Evolutionary conservation across 1,284 basidiomycete species (phyloP).

Genomic region (Tylopilus microsporus): DNA sequence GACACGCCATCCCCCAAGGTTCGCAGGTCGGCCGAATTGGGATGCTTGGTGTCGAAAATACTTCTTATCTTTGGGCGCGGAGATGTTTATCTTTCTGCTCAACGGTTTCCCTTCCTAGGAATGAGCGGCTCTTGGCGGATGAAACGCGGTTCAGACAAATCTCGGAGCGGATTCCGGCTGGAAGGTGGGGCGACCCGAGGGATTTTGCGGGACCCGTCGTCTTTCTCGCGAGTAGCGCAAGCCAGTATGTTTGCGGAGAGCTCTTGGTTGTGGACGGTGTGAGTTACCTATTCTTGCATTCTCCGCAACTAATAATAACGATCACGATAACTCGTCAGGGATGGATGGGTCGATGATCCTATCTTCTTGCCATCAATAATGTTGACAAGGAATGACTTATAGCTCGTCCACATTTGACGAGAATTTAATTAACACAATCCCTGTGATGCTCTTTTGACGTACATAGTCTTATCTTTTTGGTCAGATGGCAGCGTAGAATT

Average conservation of each 20-base stretch:
- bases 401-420: not conserved
- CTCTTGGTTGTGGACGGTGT: conserved; percentile 75
- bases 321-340: conserved; percentile 35
- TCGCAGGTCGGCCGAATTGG: conserved; percentile 4
- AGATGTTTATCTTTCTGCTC: conserved; percentile 20
- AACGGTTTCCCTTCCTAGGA: conserved; percentile 46
- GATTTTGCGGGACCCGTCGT: conserved; percentile 90
- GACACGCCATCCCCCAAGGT: conserved; percentile 5
- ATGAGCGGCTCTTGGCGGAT: conserved; percentile 72
- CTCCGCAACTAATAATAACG: conserved; percentile 13
- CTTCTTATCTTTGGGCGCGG: conserved; percentile 10
- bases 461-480: conserved; percentile 10
- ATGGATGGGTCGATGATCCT: conserved; percentile 57
- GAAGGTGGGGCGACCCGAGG: conserved; percentile 80
- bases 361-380: too few relatives aligned
- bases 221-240: conserved; percentile 84
- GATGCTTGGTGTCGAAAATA: conserved; percentile 3
- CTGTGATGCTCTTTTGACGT: conserved; percentile 18
- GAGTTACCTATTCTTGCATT: conserved; percentile 23
- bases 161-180: conserved; percentile 87
- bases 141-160: conserved; percentile 79
- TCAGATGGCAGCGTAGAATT: conserved; percentile 8
- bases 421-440: conserved; percentile 4
- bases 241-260: conserved; percentile 89
- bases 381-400: not conserved